Evolutionary conservation across 2,329 filamentous ascomycete species (phyloP).

Genomic region (Colletotrichum plurivorum): DNA sequence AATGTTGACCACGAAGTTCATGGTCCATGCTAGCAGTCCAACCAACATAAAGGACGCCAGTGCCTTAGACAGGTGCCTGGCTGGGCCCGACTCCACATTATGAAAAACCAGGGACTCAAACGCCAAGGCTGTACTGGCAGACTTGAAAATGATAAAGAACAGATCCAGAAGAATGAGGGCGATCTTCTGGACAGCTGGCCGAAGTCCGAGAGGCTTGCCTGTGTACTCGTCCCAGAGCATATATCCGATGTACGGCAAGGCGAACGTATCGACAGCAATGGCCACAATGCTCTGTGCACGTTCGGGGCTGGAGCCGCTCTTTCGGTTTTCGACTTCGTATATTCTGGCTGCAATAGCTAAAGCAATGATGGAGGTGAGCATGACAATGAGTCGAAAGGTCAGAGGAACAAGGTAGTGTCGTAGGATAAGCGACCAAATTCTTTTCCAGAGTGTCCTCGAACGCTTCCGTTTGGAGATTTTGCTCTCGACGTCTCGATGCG

Average conservation of each 20-base stretch:
- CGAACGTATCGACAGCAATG: constrained; percentile 88
- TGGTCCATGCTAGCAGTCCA: constrained; percentile 88
- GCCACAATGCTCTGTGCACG: constrained; percentile 88
- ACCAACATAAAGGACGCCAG: constrained; percentile 85
- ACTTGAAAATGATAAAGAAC: constrained; percentile 97
- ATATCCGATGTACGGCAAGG: constrained; percentile 90
- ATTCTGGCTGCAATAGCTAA: constrained; percentile 85
- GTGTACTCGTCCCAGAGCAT: constrained; percentile 98
- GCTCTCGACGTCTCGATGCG: constrained; percentile 47
- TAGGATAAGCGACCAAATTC: constrained; percentile 78
- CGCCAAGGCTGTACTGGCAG: constrained; percentile 90
- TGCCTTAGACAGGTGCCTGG: constrained; percentile 70
- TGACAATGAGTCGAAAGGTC: constrained; percentile 84
- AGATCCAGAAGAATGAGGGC: constrained; percentile 92
- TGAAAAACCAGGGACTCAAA: constrained; percentile 84
- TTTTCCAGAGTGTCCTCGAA: constrained; percentile 60
- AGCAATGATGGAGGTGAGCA: constrained; percentile 85
- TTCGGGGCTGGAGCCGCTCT: constrained; percentile 62
- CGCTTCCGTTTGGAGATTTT: constrained; percentile 45
- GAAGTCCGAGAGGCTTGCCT: constrained; percentile 90
- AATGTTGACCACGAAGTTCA: constrained; percentile 90
- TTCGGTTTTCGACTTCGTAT: constrained; percentile 70
- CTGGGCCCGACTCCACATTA: constrained; percentile 47
- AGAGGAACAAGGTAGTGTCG: constrained; percentile 89
- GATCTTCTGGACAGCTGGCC: constrained; percentile 87